These are phyloP conservation scores for Grammothele lineata DNA, from an alignment of 768 basidiomycete species.

Conservation along the genomic window DNA sequence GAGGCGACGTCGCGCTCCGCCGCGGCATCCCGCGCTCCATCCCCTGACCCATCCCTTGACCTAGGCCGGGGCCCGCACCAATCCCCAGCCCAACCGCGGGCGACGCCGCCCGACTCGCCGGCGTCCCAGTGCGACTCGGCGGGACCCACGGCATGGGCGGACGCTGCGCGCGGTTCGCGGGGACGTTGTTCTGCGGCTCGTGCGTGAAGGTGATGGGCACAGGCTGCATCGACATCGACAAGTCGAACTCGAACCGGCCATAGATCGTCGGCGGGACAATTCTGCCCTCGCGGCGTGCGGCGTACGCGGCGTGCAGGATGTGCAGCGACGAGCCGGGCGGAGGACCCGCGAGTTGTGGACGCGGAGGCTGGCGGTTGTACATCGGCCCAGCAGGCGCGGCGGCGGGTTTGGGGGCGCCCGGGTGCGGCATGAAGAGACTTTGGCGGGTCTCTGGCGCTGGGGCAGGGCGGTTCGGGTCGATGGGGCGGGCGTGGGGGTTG, in stretches of 20 bases:
- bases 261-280: conserved; percentile 54
- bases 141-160: conserved; percentile 9
- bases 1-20: conserved; percentile 4
- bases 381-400: conserved; percentile 49
- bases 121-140: conserved; percentile 4
- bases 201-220: conserved; percentile 58
- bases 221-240: conserved; percentile 46
- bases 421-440: conserved; percentile 50
- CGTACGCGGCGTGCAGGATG: conserved; percentile 19
- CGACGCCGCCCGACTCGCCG: background rate
- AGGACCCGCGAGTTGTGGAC: conserved; percentile 12
- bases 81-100: conserved; percentile 3
- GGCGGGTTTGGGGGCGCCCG: conserved; percentile 47
- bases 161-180: conserved; percentile 21
- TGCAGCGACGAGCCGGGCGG: conserved; percentile 26
- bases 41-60: conserved; percentile 1
- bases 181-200: conserved; percentile 41
- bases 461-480: conserved; percentile 22
- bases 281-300: conserved; percentile 21
- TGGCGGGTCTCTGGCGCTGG: conserved; percentile 27
- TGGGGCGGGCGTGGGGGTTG: conserved; percentile 8
- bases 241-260: conserved; percentile 49
- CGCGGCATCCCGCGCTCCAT: conserved; percentile 1
- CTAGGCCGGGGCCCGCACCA: background rate
- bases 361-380: conserved; percentile 41